These are phyloP conservation scores for Colletotrichum sp. DNA, from an alignment of 2,329 filamentous ascomycete species.

Conservation along the genomic window DNA sequence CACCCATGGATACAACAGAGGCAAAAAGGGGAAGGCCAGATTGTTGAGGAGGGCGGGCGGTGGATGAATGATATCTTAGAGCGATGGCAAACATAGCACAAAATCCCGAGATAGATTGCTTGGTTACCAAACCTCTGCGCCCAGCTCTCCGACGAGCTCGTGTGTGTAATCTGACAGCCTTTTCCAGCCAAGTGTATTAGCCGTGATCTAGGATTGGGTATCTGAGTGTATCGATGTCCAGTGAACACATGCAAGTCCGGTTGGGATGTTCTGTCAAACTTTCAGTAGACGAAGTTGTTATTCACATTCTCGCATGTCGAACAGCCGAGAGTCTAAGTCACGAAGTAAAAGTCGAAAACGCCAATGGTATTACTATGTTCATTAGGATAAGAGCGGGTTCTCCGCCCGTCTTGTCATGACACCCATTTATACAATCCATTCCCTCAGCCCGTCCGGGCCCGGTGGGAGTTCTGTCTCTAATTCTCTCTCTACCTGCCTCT, in stretches of 20 bases:
- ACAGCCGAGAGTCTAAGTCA: background rate
- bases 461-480: background rate
- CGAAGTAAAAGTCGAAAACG: background rate
- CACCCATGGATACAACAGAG: background rate
- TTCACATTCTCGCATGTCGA: too few relatives aligned
- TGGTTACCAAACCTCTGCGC: background rate
- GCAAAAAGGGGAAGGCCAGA: background rate
- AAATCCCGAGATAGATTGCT: background rate
- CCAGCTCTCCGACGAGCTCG: background rate
- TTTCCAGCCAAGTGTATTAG: background rate
- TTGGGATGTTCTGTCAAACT: too few relatives aligned
- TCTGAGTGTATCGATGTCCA: too few relatives aligned
- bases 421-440: background rate
- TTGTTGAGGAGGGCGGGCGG: background rate
- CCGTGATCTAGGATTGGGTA: background rate
- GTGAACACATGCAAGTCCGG: too few relatives aligned
- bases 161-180: background rate
- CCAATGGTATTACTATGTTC: conserved; percentile 4
- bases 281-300: too few relatives aligned
- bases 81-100: background rate
- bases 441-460: background rate
- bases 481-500: background rate
- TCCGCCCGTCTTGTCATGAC: background rate
- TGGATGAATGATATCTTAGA: background rate
- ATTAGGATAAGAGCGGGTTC: background rate